These are phyloP conservation scores for Kewa caespitosa DNA, from an alignment of 179 eudicot species.

Conservation along the genomic window DNA sequence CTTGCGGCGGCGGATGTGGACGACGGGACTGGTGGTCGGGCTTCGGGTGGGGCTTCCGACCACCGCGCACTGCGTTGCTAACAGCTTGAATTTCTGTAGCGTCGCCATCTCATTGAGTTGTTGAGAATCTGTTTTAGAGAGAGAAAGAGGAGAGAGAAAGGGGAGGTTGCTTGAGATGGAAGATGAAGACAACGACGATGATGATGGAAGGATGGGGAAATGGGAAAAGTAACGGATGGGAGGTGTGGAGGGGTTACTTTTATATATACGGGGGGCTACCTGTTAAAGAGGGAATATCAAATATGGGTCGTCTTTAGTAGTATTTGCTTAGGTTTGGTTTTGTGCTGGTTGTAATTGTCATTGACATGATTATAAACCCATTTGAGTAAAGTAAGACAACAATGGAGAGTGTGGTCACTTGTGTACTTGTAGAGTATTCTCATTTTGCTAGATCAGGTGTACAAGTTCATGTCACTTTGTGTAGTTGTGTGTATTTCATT, in stretches of 20 bases:
- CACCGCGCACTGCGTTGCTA: conserved; percentile 80
- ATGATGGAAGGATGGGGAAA: conserved; percentile 21
- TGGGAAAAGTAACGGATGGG: conserved; percentile 23
- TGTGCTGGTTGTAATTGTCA: not conserved
- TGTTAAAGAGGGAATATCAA: not conserved
- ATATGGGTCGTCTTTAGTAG: too few species aligned
- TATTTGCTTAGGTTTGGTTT: not conserved
- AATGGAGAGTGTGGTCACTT: too few species aligned
- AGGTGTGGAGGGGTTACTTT: conserved; percentile 5
- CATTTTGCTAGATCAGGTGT: too few species aligned
- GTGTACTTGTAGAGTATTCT: too few species aligned
- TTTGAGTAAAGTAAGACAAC: too few species aligned
- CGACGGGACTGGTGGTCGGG: conserved; percentile 75
- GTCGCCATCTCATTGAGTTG: conserved; percentile 49
- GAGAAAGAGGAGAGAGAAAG: not conserved
- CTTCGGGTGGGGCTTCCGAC: conserved; percentile 74
- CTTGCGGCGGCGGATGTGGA: conserved; percentile 92
- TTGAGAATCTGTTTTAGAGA: not conserved
- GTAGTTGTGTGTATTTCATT: too few species aligned
- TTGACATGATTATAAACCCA: too few species aligned
- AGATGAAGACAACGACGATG: too few species aligned
- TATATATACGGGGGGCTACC: too few species aligned
- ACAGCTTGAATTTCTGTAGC: conserved; percentile 83
- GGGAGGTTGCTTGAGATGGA: not conserved
- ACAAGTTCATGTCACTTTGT: too few species aligned